Percentiles rank a stretch among this genome's conserved stretches.
These are phyloP conservation scores for Solanum hybrid DNA, from an alignment of 305 asterid species.

Conservation along the genomic window DNA sequence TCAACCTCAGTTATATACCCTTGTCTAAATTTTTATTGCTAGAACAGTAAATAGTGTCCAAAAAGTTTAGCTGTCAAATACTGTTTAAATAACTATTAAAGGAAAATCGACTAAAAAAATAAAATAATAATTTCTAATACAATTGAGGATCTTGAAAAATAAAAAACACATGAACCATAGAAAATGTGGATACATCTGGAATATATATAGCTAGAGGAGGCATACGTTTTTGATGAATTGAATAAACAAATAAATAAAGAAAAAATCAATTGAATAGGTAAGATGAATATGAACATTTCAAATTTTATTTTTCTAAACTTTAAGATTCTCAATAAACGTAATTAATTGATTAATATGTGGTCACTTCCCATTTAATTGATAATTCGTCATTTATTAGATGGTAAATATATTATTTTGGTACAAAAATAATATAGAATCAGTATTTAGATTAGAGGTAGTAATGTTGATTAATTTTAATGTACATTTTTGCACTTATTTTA, in stretches of 20 bases:
- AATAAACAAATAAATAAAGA: neutral
- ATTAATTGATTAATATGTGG: too few relatives aligned
- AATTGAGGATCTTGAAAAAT: neutral
- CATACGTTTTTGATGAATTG: too few relatives aligned
- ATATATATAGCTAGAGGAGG: neutral
- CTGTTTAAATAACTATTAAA: slow-evolving; percentile 12
- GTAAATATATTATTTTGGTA: neutral
- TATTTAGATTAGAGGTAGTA: neutral
- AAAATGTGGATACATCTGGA: neutral
- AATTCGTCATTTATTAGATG: too few relatives aligned
- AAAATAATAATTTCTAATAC: neutral
- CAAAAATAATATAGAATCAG: neutral
- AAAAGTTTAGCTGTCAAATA: neutral
- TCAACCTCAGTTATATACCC: slow-evolving; percentile 43
- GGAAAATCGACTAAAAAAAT: neutral
- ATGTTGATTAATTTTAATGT: neutral
- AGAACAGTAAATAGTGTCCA: too few relatives aligned
- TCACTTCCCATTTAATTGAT: too few relatives aligned
- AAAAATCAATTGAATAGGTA: too few relatives aligned
- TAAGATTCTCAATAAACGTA: neutral
- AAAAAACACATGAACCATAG: neutral
- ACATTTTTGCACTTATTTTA: too few relatives aligned
- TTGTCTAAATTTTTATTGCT: slow-evolving; percentile 17
- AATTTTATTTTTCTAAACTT: too few relatives aligned
- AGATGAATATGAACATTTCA: neutral